Evolutionary conservation across 106 monocot genomes (phyloP).

Genomic region (Cymbidium sinense): DNA sequence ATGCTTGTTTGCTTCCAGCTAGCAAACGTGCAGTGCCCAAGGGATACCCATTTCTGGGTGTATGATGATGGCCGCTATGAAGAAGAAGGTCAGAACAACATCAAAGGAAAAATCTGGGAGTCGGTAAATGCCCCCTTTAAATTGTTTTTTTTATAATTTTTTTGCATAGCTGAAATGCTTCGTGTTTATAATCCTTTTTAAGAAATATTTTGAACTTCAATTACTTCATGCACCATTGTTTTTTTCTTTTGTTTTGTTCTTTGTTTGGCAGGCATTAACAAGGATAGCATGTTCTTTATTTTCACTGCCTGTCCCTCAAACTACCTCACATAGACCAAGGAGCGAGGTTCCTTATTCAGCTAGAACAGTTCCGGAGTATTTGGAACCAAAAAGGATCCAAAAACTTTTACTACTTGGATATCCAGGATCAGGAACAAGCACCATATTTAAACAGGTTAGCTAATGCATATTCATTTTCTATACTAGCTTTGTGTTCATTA

Average conservation of each 20-base stretch:
- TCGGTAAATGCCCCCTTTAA: conserved; percentile 37
- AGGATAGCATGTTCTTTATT: conserved; percentile 62
- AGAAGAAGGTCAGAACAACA: conserved; percentile 92
- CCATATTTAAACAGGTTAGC: conserved; percentile 87
- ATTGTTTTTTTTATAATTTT: not conserved
- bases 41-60: conserved; percentile 94
- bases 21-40: conserved; percentile 84
- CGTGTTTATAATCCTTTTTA: not conserved
- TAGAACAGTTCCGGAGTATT: conserved; percentile 68
- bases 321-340: conserved; percentile 22
- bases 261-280: conserved; percentile 54
- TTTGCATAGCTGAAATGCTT: not conserved
- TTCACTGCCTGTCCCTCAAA: conserved; percentile 75
- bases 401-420: conserved; percentile 85
- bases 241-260: conserved; percentile 4
- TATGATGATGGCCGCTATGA: conserved; percentile 92
- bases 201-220: not conserved
- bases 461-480: conserved; percentile 3
- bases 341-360: conserved; percentile 52
- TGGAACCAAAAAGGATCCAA: conserved; percentile 73
- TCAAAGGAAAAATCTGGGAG: conserved; percentile 87
- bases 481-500: not conserved
- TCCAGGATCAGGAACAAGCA: conserved; percentile 80
- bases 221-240: not conserved
- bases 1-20: conserved; percentile 34